Evolutionary conservation across 257 asterid species (phyloP).

Genomic region (Prunella vulgaris): DNA sequence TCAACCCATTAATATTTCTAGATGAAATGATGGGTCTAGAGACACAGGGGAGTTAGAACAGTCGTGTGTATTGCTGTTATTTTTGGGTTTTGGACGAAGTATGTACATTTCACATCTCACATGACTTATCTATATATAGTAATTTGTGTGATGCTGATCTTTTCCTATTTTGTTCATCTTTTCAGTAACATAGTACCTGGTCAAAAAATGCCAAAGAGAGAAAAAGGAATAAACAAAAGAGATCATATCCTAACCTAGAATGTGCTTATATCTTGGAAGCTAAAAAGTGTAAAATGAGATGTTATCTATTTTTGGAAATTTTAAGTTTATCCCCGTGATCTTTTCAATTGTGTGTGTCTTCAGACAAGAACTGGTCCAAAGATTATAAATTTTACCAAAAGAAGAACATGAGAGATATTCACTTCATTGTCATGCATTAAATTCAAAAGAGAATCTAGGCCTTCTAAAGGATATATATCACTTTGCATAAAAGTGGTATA

Average conservation of each 20-base stretch:
- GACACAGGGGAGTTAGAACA: too few species aligned
- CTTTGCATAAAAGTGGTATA: too few species aligned
- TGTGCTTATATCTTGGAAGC: neutral
- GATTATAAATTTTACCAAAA: neutral
- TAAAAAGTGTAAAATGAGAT: neutral
- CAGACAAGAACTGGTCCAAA: neutral
- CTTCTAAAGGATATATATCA: too few species aligned
- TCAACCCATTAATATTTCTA: too few species aligned
- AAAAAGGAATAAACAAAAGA: neutral
- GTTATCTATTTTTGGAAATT: conserved; percentile 1
- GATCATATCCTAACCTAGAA: neutral
- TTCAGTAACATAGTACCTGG: conserved; percentile 38
- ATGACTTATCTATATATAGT: too few species aligned
- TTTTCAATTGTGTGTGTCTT: neutral
- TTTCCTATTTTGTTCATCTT: conserved; percentile 11
- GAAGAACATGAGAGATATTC: too few species aligned
- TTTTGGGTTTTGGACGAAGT: too few species aligned
- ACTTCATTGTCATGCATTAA: too few species aligned
- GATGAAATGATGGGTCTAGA: too few species aligned
- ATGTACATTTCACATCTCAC: too few species aligned
- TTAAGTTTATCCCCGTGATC: neutral
- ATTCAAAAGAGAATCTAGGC: too few species aligned
- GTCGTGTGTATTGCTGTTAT: too few species aligned
- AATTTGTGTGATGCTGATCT: neutral
- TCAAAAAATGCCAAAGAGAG: conserved; percentile 7